These are phyloP conservation scores for Dipodascopsis tothii DNA, from an alignment of 805 yeast genomes.

Conservation along the genomic window DNA sequence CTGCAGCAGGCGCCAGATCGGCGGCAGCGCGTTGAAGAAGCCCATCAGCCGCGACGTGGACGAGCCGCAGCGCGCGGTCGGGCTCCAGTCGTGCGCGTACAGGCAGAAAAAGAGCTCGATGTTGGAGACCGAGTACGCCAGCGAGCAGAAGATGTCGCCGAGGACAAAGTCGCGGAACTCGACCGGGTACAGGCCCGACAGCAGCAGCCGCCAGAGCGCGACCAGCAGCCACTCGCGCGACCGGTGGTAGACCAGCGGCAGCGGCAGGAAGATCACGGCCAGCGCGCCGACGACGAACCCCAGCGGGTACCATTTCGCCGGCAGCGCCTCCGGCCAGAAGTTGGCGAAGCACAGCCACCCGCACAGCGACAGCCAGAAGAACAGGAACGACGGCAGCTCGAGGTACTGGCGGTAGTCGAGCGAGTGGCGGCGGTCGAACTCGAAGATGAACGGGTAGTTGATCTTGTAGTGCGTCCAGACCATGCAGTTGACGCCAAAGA, in stretches of 20 bases:
- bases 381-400: constrained; percentile 53
- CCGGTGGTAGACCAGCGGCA: constrained; percentile 46
- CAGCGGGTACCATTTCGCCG: constrained; percentile 76
- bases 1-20: constrained; percentile 83
- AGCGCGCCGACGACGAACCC: constrained; percentile 53
- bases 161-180: constrained; percentile 90
- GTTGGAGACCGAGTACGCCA: constrained; percentile 83
- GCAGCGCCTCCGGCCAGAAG: constrained; percentile 53
- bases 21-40: constrained; percentile 74
- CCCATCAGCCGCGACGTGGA: constrained; percentile 72
- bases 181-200: constrained; percentile 87
- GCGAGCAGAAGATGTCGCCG: constrained; percentile 84
- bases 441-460: constrained; percentile 88
- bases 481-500: constrained; percentile 61
- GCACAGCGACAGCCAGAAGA: constrained; percentile 51
- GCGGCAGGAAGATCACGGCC: constrained; percentile 52
- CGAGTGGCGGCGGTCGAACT: constrained; percentile 63
- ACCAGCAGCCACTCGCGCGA: constrained; percentile 72
- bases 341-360: constrained; percentile 70
- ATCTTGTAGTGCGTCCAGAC: constrained; percentile 70
- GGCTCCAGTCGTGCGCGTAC: constrained; percentile 59
- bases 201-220: constrained; percentile 60
- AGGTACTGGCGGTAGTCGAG: constrained; percentile 60
- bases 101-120: constrained; percentile 79
- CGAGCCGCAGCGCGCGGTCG: constrained; percentile 58